Conservation (phyloP, 1,284 basidiomycete genomes). For the Marasmius tenuissimus region DNA sequence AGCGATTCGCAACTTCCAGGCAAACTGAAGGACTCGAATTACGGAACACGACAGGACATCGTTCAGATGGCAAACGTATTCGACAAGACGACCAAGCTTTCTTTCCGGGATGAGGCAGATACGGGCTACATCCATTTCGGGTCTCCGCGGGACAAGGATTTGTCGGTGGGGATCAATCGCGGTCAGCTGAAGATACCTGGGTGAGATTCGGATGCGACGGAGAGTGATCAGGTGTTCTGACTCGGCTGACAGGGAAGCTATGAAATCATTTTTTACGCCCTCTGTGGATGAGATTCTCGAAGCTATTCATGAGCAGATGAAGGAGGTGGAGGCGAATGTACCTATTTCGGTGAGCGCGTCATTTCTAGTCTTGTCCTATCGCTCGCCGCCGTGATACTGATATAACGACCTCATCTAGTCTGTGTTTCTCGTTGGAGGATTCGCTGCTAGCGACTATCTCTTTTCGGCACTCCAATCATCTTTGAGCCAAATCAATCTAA, state of each 20-base stretch:
- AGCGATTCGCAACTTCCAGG: constrained; percentile 15
- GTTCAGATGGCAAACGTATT: constrained; percentile 39
- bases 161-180: constrained; percentile 35
- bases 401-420: constrained; percentile 22
- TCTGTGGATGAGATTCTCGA: constrained; percentile 41
- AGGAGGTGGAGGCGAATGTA: constrained; percentile 20
- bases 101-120: constrained; percentile 37
- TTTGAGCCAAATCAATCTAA: constrained; percentile 28
- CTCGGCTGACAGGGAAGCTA: constrained; percentile 27
- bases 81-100: constrained; percentile 45
- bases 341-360: constrained; percentile 30
- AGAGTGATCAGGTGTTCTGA: no score
- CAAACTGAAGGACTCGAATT: constrained; percentile 27
- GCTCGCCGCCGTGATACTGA: not conserved
- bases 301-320: constrained; percentile 35
- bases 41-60: constrained; percentile 29
- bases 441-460: constrained; percentile 52
- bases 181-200: constrained; percentile 49
- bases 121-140: constrained; percentile 48
- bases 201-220: constrained; percentile 20
- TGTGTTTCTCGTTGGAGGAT: constrained; percentile 44
- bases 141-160: constrained; percentile 41
- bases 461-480: constrained; percentile 34
- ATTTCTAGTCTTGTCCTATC: not conserved
- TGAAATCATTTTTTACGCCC: constrained; percentile 47